Percentiles rank a stretch among this genome's conserved stretches.
Conservation (phyloP, 495 filamentous ascomycete species). For the Neurospora sp. region DNA sequence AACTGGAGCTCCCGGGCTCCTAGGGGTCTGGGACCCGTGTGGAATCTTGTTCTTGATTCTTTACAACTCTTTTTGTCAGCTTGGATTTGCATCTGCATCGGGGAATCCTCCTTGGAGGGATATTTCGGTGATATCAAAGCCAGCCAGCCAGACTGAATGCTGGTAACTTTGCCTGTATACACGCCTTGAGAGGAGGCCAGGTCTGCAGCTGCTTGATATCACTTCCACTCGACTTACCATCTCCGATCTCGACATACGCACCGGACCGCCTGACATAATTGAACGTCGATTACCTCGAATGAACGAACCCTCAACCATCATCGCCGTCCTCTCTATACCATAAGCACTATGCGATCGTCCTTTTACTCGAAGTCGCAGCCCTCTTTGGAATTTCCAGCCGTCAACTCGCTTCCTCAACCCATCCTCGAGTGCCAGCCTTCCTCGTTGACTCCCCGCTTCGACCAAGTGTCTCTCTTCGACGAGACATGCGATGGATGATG, state of each 20-base stretch:
- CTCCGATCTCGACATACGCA: background rate
- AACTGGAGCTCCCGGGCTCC: background rate
- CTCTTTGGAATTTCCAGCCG: background rate
- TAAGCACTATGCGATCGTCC: background rate
- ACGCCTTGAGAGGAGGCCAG: too few relatives aligned
- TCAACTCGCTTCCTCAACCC: background rate
- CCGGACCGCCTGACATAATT: background rate
- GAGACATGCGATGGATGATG: background rate
- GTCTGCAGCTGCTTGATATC: too few relatives aligned
- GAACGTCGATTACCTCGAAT: background rate
- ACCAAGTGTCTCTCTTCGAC: background rate
- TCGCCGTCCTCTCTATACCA: background rate
- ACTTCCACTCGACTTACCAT: background rate
- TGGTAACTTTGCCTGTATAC: too few relatives aligned
- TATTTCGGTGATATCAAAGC: background rate
- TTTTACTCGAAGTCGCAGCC: background rate
- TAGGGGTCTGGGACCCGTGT: background rate
- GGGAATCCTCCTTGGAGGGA: background rate
- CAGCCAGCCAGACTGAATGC: too few relatives aligned
- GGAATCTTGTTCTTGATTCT: background rate
- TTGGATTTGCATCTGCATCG: background rate
- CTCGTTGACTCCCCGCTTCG: background rate
- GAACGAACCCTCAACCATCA: background rate
- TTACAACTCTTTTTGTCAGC: background rate
- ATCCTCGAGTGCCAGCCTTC: background rate